These are phyloP conservation scores for Neurospora intermedia DNA, from an alignment of 495 filamentous ascomycete species.

Conservation along the genomic window DNA sequence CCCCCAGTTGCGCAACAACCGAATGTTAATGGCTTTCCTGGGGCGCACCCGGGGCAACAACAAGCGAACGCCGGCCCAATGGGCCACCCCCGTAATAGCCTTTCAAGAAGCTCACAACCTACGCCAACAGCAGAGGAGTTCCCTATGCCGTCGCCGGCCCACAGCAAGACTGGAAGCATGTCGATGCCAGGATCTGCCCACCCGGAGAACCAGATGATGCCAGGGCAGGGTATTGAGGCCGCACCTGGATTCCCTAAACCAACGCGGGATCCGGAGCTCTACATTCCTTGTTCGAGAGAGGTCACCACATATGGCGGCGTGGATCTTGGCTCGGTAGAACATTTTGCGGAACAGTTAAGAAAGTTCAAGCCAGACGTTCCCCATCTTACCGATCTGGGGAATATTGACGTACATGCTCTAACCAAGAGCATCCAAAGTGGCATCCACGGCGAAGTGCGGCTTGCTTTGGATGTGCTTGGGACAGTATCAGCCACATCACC, in stretches of 20 bases:
- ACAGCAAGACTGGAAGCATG: conserved; percentile 26
- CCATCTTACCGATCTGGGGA: conserved; percentile 62
- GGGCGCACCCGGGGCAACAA: conserved; percentile 33
- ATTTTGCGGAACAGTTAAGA: conserved; percentile 51
- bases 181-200: conserved; percentile 23
- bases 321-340: conserved; percentile 47
- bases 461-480: conserved; percentile 76
- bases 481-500: conserved; percentile 55
- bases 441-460: conserved; percentile 73
- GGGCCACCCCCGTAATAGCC: conserved; percentile 26
- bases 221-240: conserved; percentile 11
- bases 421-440: conserved; percentile 88
- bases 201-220: conserved; percentile 18
- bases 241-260: conserved; percentile 23
- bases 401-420: conserved; percentile 84
- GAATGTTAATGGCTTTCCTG: conserved; percentile 39
- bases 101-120: conserved; percentile 32
- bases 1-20: conserved; percentile 35
- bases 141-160: conserved; percentile 29
- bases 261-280: conserved; percentile 32
- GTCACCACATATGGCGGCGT: conserved; percentile 55
- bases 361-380: conserved; percentile 63
- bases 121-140: conserved; percentile 31
- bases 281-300: conserved; percentile 53
- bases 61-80: conserved; percentile 24